Conservation (phyloP, 768 basidiomycete genomes). For the Tylopilus rubrobrunneus region DNA sequence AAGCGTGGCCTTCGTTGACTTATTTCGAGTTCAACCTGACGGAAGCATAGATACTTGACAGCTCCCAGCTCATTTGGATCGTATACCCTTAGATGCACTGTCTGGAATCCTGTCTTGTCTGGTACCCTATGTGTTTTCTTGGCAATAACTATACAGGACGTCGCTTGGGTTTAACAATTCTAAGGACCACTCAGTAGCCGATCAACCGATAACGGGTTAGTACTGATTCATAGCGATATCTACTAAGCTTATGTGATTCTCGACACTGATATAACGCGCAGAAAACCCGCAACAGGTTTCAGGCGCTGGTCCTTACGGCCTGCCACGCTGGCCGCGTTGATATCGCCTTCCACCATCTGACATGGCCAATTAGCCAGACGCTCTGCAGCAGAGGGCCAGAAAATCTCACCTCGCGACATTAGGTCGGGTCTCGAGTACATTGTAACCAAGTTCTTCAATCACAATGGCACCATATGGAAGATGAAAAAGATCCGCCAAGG, state of each 20-base stretch:
- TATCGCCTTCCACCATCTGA: conserved; percentile 53
- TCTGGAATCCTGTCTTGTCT: no score
- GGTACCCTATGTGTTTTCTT: no score
- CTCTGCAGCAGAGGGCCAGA: neutral
- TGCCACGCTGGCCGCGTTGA: conserved; percentile 45
- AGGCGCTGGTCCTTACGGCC: conserved; percentile 38
- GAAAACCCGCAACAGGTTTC: neutral
- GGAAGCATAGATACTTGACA: neutral
- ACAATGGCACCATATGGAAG: conserved; percentile 37
- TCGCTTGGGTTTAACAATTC: no score
- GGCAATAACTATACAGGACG: no score
- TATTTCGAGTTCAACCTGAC: conserved; percentile 12
- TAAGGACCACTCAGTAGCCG: no score
- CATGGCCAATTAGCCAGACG: neutral
- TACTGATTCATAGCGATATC: no score
- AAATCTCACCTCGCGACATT: conserved; percentile 25
- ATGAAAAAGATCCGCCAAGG: conserved; percentile 45
- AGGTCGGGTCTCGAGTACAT: conserved; percentile 21
- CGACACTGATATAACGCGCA: neutral
- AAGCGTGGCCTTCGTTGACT: conserved; percentile 10
- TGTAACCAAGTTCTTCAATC: conserved; percentile 21
- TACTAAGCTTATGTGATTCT: no score
- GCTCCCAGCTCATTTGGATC: neutral
- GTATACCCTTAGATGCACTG: neutral
- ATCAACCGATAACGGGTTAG: no score